Evolutionary conservation across 176 grass and related monocot species (phyloP), one percentile per base, ranked within the genome.

Genomic region (Musa schizocarpa): DNA sequence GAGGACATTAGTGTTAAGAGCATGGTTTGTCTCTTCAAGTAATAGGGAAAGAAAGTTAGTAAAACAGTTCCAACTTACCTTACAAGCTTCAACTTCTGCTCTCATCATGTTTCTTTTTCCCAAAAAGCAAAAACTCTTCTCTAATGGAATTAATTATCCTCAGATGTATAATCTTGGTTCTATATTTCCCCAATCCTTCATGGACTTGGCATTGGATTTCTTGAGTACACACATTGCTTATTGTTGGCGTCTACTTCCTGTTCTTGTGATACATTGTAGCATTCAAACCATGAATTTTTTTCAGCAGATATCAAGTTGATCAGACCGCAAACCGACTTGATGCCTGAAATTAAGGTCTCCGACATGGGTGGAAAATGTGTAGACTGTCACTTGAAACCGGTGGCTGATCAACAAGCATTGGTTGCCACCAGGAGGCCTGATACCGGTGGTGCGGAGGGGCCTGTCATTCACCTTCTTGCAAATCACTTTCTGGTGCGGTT

Each of bases 401-500:
- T 81, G 73, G 9, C 57, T n/a, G 22, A 72, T 65, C 23, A 27
- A 62, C 76, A 77, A 53, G 74, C 75, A 80, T 68, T 76, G 58
- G 50, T 63, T 50, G 54, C 87, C 74, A 82, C 68, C 23, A 78
- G 49, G 52, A 79, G 93, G 74, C 93, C 93, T 29, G 93, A 96
- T 43, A 52, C 58, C 0, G 93, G 93, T 61, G 93, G 93, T 24
- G 61, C 53, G 22, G 73, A 84, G 74, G 93, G 93, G 14, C 61
- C 76, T 12, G 14, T 62, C 8, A 87, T 96, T 69, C 83, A 87
- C 80, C 87, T 96, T 54, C 84, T 76, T 27, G 93, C 89, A 29
- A 96, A 96, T 26, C 93, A 96, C 82, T 96, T 96, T 59, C 79
- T 88, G 34, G 93, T 96, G 43, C 69, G 61, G 9, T 90, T 96